These are phyloP conservation scores for Chytridiales sp. DNA, from an alignment of 371 early-diverging fungal genomes.

Conservation along the genomic window DNA sequence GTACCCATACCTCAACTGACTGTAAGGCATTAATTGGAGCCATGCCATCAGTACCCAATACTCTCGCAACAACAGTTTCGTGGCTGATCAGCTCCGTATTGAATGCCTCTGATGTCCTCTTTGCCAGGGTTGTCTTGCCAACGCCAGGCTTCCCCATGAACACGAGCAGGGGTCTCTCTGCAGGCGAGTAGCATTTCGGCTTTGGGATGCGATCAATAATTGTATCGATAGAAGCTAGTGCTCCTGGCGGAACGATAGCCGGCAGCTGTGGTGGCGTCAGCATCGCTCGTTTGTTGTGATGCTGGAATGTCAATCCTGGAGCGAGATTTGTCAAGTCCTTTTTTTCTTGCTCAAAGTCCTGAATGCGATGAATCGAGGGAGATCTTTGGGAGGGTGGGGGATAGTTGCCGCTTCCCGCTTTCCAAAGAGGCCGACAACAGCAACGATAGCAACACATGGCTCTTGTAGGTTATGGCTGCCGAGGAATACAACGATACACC, in stretches of 20 bases:
- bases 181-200: slow-evolving; percentile 4
- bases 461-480: too few relatives aligned
- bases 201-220: slow-evolving; percentile 26
- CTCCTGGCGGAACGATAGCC: slow-evolving; percentile 15
- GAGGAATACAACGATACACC: too few relatives aligned
- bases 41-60: slow-evolving; percentile 6
- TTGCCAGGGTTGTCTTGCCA: slow-evolving; percentile 43
- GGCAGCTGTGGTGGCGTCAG: slow-evolving; percentile 33
- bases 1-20: neutral
- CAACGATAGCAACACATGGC: too few relatives aligned
- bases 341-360: too few relatives aligned
- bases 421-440: too few relatives aligned
- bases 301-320: too few relatives aligned
- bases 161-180: slow-evolving; percentile 20
- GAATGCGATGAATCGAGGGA: too few relatives aligned
- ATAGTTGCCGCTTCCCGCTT: too few relatives aligned
- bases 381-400: too few relatives aligned
- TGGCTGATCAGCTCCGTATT: slow-evolving; percentile 32
- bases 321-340: too few relatives aligned
- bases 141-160: slow-evolving; percentile 37
- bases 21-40: neutral
- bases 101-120: slow-evolving; percentile 27
- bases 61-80: slow-evolving; percentile 26
- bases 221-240: slow-evolving; percentile 1
- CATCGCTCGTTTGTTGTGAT: too few relatives aligned